These are phyloP conservation scores for Colletotrichum sp. DNA, from an alignment of 2,329 filamentous ascomycete genomes.

Conservation along the genomic window DNA sequence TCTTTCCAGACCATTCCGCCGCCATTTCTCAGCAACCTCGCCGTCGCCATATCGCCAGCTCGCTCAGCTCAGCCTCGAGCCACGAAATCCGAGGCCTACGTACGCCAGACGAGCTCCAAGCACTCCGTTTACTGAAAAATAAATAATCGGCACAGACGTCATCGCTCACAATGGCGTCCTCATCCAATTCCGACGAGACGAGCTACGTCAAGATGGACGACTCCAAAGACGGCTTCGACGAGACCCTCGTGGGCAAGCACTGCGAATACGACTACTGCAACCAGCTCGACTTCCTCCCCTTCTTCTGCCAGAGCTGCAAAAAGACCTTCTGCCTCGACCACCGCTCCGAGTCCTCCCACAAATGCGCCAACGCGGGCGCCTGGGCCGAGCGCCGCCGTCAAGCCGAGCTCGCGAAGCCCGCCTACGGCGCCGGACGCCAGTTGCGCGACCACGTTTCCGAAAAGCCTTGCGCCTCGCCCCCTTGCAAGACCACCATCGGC, in stretches of 20 bases:
- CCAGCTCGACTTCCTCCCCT: constrained; percentile 95
- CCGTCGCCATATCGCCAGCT: not conserved
- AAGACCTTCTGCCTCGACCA: constrained; percentile 93
- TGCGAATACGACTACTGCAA: constrained; percentile 93
- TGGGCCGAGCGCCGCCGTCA: constrained; percentile 65
- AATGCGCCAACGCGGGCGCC: constrained; percentile 64
- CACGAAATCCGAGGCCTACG: not conserved
- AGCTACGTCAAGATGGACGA: constrained; percentile 75
- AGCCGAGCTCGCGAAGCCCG: constrained; percentile 58
- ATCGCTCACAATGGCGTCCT: constrained; percentile 54
- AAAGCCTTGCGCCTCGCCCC: constrained; percentile 70
- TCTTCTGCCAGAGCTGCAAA: constrained; percentile 87
- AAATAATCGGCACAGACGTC: constrained; percentile 6
- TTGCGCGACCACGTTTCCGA: constrained; percentile 61
- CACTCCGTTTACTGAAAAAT: not conserved
- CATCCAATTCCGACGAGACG: constrained; percentile 49
- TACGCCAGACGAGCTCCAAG: not conserved
- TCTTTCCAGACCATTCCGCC: constrained; percentile 18
- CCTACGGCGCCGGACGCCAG: constrained; percentile 58
- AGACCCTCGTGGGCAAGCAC: constrained; percentile 85
- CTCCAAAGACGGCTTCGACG: constrained; percentile 64
- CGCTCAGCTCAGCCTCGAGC: not conserved
- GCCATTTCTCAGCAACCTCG: constrained; percentile 14
- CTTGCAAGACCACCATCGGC: constrained; percentile 75
- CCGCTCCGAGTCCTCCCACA: constrained; percentile 83